Evolutionary conservation across 352 stramenopile species (phyloP).

Genomic region (Aphanomyces invadans): DNA sequence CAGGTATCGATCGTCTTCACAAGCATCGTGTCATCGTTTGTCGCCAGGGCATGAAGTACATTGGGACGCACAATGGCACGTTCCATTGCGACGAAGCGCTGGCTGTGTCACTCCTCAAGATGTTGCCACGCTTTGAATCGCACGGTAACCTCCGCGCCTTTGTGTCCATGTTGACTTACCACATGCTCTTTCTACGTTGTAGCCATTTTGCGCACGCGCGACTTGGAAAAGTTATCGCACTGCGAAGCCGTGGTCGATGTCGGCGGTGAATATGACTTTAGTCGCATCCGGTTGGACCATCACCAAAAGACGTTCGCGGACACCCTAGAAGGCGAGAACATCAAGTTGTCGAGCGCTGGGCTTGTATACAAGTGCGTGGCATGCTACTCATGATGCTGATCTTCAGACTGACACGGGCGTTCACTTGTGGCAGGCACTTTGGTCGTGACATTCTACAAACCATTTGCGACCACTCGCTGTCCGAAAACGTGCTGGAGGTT

Average conservation of each 20-base stretch:
- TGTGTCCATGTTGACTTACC: conserved; percentile 24
- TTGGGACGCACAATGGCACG: conserved; percentile 95
- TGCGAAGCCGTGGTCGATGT: conserved; percentile 97
- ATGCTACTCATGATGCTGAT: background rate
- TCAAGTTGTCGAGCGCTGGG: conserved; percentile 93
- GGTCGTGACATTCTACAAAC: conserved; percentile 91
- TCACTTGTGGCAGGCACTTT: conserved; percentile 90
- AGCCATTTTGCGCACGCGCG: conserved; percentile 79
- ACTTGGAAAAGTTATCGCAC: conserved; percentile 82
- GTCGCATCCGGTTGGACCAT: conserved; percentile 92
- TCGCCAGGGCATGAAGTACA: conserved; percentile 54
- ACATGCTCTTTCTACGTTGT: background rate
- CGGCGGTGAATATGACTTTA: conserved; percentile 90
- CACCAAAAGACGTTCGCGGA: conserved; percentile 92
- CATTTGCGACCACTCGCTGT: conserved; percentile 33
- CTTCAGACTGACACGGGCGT: too few relatives aligned
- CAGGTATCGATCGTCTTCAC: background rate
- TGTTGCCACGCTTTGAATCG: conserved; percentile 84
- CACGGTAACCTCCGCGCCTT: conserved; percentile 47
- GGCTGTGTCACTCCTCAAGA: conserved; percentile 94
- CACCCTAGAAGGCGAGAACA: conserved; percentile 72
- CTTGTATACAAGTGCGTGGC: conserved; percentile 91
- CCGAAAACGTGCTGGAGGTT: conserved; percentile 69
- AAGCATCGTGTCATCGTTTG: background rate
- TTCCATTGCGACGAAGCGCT: conserved; percentile 99